phyloP scores from a whole-genome alignment of 176 grass and related monocot species.

The Puccinellia tenuiflora region DNA sequence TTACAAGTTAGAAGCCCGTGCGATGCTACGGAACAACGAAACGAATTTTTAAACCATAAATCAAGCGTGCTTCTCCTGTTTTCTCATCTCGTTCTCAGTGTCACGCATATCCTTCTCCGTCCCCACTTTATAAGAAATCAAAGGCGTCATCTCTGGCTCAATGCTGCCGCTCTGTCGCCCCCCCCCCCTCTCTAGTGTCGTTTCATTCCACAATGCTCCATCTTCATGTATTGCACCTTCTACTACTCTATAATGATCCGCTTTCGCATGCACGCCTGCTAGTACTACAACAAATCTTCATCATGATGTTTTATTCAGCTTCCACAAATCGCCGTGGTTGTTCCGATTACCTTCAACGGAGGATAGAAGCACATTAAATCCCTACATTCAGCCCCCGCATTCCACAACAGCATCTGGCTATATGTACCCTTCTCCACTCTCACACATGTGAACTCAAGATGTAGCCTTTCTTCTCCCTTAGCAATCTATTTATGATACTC shows the following conservation, averaged over 20 bases:
- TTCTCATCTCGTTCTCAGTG: not conserved
- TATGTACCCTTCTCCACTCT: no score
- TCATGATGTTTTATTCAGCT: not conserved
- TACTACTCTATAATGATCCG: not conserved
- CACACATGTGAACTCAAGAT: no score
- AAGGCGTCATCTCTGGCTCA: not conserved
- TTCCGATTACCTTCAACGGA: not conserved
- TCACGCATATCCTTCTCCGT: not conserved
- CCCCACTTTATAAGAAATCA: not conserved
- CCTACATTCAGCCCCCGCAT: not conserved
- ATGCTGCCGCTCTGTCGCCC: not conserved
- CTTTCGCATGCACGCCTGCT: not conserved
- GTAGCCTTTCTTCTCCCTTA: no score
- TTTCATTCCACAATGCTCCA: not conserved
- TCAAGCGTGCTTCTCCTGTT: not conserved
- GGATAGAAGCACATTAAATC: not conserved
- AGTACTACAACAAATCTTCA: not conserved
- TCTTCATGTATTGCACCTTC: not conserved
- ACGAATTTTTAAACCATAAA: not conserved
- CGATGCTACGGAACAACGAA: not conserved
- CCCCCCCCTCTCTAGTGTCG: not conserved
- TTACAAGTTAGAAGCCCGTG: not conserved
- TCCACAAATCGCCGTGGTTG: not conserved
- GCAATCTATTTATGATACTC: no score
- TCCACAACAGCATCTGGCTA: not conserved